Conservation (phyloP, 2,329 filamentous ascomycete species). For the Aspergillus uvarum region DNA sequence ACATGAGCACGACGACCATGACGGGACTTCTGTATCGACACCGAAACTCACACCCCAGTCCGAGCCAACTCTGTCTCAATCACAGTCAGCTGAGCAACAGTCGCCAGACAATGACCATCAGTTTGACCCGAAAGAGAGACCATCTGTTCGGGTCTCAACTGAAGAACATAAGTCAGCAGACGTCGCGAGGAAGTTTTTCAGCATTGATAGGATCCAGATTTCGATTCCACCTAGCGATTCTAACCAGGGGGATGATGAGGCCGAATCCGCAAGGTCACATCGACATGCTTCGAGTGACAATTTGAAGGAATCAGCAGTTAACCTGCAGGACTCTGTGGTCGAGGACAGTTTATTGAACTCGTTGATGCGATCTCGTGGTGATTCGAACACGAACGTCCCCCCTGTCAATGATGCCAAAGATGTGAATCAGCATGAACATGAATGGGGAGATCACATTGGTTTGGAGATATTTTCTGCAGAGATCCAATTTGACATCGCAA, state of each 20-base stretch:
- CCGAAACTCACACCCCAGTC: conserved; percentile 30
- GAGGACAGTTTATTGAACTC: conserved; percentile 26
- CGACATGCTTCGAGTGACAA: conserved; percentile 17
- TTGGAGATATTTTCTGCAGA: conserved; percentile 34
- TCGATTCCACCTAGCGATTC: conserved; percentile 35
- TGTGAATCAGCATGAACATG: conserved; percentile 4
- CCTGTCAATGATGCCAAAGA: conserved; percentile 13
- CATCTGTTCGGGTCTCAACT: conserved; percentile 18
- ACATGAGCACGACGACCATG: conserved; percentile 7
- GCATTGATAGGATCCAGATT: conserved; percentile 35
- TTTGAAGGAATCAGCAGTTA: conserved; percentile 22
- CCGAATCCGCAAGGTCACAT: conserved; percentile 11
- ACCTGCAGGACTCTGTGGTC: conserved; percentile 22
- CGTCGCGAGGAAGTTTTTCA: conserved; percentile 36
- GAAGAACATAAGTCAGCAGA: conserved; percentile 26
- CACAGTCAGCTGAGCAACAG: conserved; percentile 8
- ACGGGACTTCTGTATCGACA: conserved; percentile 27
- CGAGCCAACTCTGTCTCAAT: conserved; percentile 16
- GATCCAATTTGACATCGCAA: conserved; percentile 42
- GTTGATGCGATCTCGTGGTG: conserved; percentile 22
- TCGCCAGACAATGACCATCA: conserved; percentile 4
- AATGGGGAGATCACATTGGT: conserved; percentile 22
- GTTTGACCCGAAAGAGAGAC: conserved; percentile 16
- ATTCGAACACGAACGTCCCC: conserved; percentile 16
- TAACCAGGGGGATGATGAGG: conserved; percentile 12